Evolutionary conservation across 2,329 filamentous ascomycete genomes (phyloP).

Genomic region (Chalaropsis ovoidea): DNA sequence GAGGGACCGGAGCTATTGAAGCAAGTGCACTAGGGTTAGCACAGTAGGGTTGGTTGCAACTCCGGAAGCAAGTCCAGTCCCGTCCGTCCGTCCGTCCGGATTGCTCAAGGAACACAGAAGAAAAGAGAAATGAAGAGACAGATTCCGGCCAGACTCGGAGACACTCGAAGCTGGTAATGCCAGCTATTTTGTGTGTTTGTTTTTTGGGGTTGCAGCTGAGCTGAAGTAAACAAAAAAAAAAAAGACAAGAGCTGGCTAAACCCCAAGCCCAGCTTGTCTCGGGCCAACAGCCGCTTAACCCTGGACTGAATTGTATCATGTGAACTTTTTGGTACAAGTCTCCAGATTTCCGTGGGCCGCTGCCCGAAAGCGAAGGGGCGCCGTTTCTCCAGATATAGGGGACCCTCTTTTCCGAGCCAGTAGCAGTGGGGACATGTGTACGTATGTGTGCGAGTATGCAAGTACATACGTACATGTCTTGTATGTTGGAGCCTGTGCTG

Average conservation of each 20-base stretch:
- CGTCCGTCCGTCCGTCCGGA: constrained; percentile 16
- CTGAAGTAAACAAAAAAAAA: no score
- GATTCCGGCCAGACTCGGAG: neutral
- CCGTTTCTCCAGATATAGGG: neutral
- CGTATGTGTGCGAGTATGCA: neutral
- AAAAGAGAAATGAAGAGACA: neutral
- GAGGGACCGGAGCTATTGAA: no score
- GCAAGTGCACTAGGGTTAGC: constrained; percentile 1
- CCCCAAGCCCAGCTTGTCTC: neutral
- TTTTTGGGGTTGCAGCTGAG: no score
- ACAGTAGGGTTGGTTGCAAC: neutral
- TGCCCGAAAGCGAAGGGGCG: neutral
- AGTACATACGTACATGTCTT: neutral
- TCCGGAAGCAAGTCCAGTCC: neutral
- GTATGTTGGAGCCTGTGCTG: neutral
- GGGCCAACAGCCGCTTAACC: neutral
- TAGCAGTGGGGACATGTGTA: neutral
- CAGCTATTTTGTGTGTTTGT: neutral
- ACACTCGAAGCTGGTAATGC: neutral
- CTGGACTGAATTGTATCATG: neutral
- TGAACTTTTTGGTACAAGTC: neutral
- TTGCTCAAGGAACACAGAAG: neutral
- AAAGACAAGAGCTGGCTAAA: neutral
- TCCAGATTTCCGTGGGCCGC: neutral
- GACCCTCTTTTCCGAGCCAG: neutral